Percentiles rank a stretch among this genome's conserved stretches.
phyloP scores from a whole-genome alignment of 805 yeast genomes.

The Starmerella cellae region DNA sequence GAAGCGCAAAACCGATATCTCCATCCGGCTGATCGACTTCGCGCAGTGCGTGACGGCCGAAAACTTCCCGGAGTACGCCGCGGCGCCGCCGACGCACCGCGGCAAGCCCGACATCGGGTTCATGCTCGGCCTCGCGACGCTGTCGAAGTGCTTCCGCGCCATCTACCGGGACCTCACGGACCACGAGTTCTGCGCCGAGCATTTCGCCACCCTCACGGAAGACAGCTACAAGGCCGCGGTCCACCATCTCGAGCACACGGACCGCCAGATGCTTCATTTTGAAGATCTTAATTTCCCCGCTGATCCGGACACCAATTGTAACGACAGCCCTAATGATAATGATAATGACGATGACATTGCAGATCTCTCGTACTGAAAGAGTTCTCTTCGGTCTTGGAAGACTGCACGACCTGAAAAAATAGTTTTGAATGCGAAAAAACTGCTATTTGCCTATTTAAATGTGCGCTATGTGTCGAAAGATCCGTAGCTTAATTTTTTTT shows the following conservation, averaged over 20 bases:
- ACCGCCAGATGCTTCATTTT: neutral
- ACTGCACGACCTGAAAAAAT: no score
- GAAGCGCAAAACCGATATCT: constrained; percentile 20
- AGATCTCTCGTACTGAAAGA: no score
- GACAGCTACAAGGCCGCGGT: constrained; percentile 3
- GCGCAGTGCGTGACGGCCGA: constrained; percentile 79
- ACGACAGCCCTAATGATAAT: neutral
- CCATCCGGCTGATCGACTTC: constrained; percentile 68
- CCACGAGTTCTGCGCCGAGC: constrained; percentile 22
- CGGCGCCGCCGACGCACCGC: constrained; percentile 62
- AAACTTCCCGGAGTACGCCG: constrained; percentile 33
- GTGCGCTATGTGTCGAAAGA: no score
- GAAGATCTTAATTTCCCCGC: neutral
- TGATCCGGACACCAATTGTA: neutral
- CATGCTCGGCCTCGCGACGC: constrained; percentile 63
- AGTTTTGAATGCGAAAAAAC: no score
- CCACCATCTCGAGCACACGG: constrained; percentile 9
- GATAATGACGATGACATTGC: no score
- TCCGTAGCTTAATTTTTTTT: no score
- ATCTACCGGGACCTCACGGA: constrained; percentile 48
- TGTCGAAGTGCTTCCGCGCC: constrained; percentile 49
- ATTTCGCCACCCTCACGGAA: constrained; percentile 9
- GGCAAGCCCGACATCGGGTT: constrained; percentile 67
- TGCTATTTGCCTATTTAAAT: no score
- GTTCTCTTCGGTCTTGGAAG: no score